A percentile compares a stretch with the other conserved stretches of the same genome.
Evolutionary conservation across 2,329 filamentous ascomycete species (phyloP).

Genomic region (Cladobotryum protrusum): DNA sequence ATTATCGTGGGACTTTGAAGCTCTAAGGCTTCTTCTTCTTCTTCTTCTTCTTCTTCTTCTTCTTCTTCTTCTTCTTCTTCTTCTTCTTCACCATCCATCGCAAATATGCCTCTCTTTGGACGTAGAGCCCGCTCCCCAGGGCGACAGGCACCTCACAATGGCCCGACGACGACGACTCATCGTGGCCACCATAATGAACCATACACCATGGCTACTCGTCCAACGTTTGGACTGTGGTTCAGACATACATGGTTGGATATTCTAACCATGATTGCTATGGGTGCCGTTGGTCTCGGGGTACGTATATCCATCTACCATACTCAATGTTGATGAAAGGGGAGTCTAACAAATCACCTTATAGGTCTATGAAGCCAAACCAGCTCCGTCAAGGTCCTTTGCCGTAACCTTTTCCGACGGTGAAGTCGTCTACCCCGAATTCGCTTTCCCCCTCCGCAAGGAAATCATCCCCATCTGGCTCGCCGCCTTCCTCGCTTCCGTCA

Average conservation of each 20-base stretch:
- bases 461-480: conserved; percentile 67
- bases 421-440: conserved; percentile 64
- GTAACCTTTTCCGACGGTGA: conserved; percentile 62
- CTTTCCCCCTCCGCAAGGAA: conserved; percentile 63
- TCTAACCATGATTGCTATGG: conserved; percentile 59
- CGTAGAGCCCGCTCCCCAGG: neutral
- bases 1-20: too few relatives aligned
- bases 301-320: conserved; percentile 17
- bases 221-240: conserved; percentile 63
- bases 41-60: too few relatives aligned
- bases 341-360: conserved; percentile 19
- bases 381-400: conserved; percentile 63
- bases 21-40: too few relatives aligned
- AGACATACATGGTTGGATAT: conserved; percentile 63
- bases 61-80: too few relatives aligned
- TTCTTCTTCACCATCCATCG: neutral
- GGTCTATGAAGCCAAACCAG: conserved; percentile 59
- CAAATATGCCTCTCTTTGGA: conserved; percentile 8
- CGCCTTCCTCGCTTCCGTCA: conserved; percentile 56
- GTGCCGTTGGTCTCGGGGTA: conserved; percentile 61
- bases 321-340: neutral
- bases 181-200: conserved; percentile 4
- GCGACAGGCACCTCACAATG: too few relatives aligned
- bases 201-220: conserved; percentile 43
- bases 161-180: neutral